phyloP scores from a whole-genome alignment of 2,329 filamentous ascomycete species.

The Botrytis medusae region DNA sequence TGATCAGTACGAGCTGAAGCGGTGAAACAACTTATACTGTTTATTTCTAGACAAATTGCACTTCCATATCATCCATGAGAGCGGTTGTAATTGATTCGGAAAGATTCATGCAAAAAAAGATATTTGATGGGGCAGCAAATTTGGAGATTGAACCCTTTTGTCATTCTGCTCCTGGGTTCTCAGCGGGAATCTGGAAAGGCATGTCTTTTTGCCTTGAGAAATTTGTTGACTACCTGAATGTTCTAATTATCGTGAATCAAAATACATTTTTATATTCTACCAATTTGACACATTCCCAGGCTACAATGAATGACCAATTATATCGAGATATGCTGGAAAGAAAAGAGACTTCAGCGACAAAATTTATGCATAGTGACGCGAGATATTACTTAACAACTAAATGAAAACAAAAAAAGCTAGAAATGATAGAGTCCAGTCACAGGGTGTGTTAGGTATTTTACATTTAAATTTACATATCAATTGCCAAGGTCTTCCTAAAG shows the following conservation, averaged over 20 bases:
- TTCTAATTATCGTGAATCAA: fast-evolving
- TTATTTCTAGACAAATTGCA: too few species aligned
- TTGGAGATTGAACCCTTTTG: too few species aligned
- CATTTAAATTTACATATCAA: fast-evolving
- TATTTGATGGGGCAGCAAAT: too few species aligned
- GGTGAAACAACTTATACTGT: too few species aligned
- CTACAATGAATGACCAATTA: not conserved
- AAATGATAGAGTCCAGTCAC: not conserved
- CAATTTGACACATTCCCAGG: not conserved
- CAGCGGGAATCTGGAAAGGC: not conserved
- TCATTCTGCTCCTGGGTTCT: not conserved
- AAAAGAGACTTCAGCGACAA: not conserved
- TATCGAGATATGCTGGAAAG: not conserved
- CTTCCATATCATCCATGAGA: too few species aligned
- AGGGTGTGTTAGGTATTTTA: not conserved
- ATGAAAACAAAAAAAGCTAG: not conserved
- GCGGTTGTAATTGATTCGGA: too few species aligned
- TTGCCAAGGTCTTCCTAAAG: not conserved
- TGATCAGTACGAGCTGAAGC: not conserved
- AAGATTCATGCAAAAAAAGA: too few species aligned
- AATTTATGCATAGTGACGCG: not conserved
- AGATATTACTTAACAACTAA: not conserved
- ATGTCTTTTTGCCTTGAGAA: not conserved
- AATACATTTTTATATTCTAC: fast-evolving
- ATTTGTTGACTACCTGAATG: fast-evolving